phyloP scores from a whole-genome alignment of 192 early-diverging fungal genomes.

The Backusella westeae region DNA sequence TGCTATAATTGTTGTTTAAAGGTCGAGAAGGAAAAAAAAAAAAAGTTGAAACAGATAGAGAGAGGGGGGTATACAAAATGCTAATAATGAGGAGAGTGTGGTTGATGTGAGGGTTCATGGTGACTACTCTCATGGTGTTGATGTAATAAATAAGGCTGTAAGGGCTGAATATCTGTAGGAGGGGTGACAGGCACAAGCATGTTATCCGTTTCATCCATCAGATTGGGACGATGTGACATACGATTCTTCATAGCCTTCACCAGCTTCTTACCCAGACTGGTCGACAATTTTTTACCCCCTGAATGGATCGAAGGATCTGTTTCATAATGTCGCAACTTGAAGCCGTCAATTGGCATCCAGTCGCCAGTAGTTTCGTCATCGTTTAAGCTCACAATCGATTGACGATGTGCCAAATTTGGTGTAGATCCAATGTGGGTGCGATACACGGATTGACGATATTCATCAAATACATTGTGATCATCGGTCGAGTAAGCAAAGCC shows the following conservation, averaged over 20 bases:
- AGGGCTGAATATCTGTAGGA: neutral
- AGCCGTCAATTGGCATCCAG: slow-evolving; percentile 29
- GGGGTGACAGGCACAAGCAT: neutral
- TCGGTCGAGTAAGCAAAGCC: slow-evolving; percentile 46
- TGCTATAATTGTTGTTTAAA: too few species aligned
- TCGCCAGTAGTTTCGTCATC: neutral
- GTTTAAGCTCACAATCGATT: neutral
- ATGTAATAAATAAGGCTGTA: slow-evolving; percentile 8
- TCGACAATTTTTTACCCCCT: neutral
- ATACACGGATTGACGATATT: slow-evolving; percentile 39
- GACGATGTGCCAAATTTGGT: neutral
- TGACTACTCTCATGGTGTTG: slow-evolving; percentile 13
- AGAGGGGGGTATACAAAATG: neutral
- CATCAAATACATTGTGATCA: slow-evolving; percentile 41
- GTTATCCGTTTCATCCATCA: neutral
- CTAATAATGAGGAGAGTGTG: neutral
- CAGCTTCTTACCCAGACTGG: slow-evolving; percentile 14
- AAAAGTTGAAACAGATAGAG: neutral
- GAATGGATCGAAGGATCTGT: slow-evolving; percentile 10
- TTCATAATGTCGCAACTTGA: slow-evolving; percentile 21
- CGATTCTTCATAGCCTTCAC: slow-evolving; percentile 15
- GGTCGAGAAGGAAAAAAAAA: too few species aligned
- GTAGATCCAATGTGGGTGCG: neutral
- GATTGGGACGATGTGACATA: neutral
- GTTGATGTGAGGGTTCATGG: slow-evolving; percentile 1